Evolutionary conservation across 805 yeast species (phyloP), one percentile per base, ranked within the genome.

Genomic region (Zygoascus bituminiphila): DNA sequence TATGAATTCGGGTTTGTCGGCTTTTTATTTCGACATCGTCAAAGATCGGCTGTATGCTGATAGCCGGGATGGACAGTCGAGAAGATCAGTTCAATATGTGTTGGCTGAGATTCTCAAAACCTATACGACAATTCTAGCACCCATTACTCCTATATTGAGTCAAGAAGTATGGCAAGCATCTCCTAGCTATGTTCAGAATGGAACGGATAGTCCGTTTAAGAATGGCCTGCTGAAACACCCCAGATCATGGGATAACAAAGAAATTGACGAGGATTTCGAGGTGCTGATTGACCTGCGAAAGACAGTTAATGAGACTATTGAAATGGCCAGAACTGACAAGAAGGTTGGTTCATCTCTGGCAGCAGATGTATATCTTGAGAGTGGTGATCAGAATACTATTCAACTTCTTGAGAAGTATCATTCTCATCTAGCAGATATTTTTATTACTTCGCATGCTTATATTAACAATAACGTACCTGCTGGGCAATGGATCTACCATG

Each of bases 11-110:
- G 81, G 79, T 19, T 71, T 89, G 48, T 88, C 96, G 19, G 78
- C 97, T 0, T 70, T 82, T 25, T 93, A 91, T 65, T 88, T 93
- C 64, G 95, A 88, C 59, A 74, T 86, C 24, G 77, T 84, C 36
- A 93, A 93, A 60, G 98, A 93, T 60, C 71, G 84, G 44, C 71
- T 93, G 15, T 93, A 93, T 62, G 84, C 95, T 0, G 93, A 85
- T 52, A 53, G 63, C 0, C 45, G 57, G 0, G 63, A 65, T 24
- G 76, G 83, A 0, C 39, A 60, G 1, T 69, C 75, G 15, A 74
- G 95, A 49, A 68, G 76, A 46, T 68, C 80, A 1, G 74, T 77
- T 6, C 91, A 84, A 62, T 80, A 84, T 2, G 91, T 84, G 0
- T 68, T 93, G 45, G 49, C 57, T 15, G 54, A 68, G 41, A 70